Evolutionary conservation across 495 filamentous ascomycete species (phyloP), one percentile per base, ranked within the genome.

Genomic region (Aspergillus coremiiformis): DNA sequence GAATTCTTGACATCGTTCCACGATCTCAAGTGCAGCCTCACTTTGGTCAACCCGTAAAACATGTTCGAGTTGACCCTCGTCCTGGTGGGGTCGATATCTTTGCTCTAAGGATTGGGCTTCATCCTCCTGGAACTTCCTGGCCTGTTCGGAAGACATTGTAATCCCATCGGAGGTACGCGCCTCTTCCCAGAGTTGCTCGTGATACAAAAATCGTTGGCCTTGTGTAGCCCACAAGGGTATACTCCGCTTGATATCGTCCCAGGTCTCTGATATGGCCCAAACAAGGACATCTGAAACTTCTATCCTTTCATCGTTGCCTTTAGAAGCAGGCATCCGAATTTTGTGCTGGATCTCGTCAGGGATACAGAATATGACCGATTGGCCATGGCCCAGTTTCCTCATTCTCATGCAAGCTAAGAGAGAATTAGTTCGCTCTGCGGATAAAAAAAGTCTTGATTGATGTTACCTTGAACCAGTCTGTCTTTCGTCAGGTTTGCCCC

Each of bases 401-500:
- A 32, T 32, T 9, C 29, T 7, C 29, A 32, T 32, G 29, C 29
- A 32, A 9, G 29, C 29, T 32, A 12, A 12, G n/a, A n/a, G n/a
- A n/a, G n/a, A n/a, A n/a, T n/a, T 10, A 12, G 11, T 8, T 10
- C 11, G 7, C 5, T 8, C 29, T 5, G 5, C 11, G 29, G 12
- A 4, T 14, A n/a, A 35, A 5, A 5, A n/a, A 35, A 1, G 7
- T 1, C 6, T 2, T 14, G 32, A 12, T 2, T 2, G 5, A 27
- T 32, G 5, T 32, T 32, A 32, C 29, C 29, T 12, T 32, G 29
- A 7, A 32, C 29, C 11, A 32, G 11, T 12, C 11, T 32, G 44
- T 91, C 86, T 60, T 91, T 90, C 0, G 84, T 84, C 5, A 87
- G 63, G n/a, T 72, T 68, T 0, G 82, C 73, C 0, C 86, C 85